Evolutionary conservation across 2,329 filamentous ascomycete genomes (phyloP).

Genomic region (Ustilaginoidea virens): DNA sequence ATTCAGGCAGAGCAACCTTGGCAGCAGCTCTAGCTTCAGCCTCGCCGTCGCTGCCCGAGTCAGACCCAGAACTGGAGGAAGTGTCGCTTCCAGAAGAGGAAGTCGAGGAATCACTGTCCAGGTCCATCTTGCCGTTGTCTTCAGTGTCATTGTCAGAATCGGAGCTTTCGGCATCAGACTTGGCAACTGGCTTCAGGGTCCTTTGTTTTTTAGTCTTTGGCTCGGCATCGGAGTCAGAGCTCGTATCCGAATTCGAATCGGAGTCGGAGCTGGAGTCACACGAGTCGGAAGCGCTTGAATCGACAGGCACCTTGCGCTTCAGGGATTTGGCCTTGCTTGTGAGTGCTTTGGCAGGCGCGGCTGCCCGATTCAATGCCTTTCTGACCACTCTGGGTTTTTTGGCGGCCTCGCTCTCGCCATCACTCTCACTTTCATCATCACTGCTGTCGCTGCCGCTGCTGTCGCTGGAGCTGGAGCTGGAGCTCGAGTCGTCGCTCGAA

Average conservation of each 20-base stretch:
- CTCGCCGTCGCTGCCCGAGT: slow-evolving; percentile 1
- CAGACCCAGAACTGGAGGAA: slow-evolving; percentile 10
- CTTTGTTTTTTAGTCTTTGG: slow-evolving; percentile 38
- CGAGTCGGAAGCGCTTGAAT: slow-evolving; percentile 11
- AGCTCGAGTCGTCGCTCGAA: slow-evolving; percentile 14
- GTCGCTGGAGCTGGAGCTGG: slow-evolving; percentile 17
- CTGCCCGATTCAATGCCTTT: no score
- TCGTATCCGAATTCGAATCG: slow-evolving; percentile 18
- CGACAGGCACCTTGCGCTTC: slow-evolving; percentile 25
- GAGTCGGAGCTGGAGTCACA: slow-evolving; percentile 16
- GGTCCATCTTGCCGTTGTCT: slow-evolving; percentile 7
- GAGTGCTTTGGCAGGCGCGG: no score
- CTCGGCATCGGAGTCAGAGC: slow-evolving; percentile 30
- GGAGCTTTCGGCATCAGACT: slow-evolving; percentile 6
- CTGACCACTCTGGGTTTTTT: no score
- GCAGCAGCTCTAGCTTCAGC: slow-evolving; percentile 10
- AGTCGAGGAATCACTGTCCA: slow-evolving; percentile 13
- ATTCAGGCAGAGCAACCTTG: slow-evolving; percentile 9
- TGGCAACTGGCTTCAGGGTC: slow-evolving; percentile 13
- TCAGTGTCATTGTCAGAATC: slow-evolving; percentile 7
- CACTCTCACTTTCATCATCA: slow-evolving; percentile 10
- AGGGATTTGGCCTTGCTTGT: slow-evolving; percentile 13
- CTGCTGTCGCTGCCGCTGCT: slow-evolving; percentile 13
- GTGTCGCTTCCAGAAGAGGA: slow-evolving; percentile 7
- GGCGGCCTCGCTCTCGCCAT: slow-evolving; percentile 11